Conservation (phyloP, 768 basidiomycete genomes). For the Pulveroboletus sp. region DNA sequence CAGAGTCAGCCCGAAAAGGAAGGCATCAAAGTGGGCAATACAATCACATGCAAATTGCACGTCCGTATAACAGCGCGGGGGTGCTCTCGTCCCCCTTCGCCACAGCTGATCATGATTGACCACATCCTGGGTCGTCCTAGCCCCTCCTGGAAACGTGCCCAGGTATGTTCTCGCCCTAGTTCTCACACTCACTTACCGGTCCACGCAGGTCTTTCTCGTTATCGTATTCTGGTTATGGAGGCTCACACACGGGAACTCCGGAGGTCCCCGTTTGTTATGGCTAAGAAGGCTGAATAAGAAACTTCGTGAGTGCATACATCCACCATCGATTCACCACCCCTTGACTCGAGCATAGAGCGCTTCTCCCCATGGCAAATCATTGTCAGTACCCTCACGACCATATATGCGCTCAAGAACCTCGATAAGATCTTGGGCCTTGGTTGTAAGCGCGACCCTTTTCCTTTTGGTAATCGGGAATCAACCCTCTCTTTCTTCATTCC, state of each 20-base stretch:
- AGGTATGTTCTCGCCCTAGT: conserved; percentile 41
- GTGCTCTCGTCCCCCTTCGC: conserved; percentile 1
- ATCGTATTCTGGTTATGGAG: conserved; percentile 90
- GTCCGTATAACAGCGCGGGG: conserved; percentile 7
- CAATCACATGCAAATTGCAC: conserved; percentile 34
- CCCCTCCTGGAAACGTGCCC: conserved; percentile 85
- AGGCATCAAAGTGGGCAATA: no score
- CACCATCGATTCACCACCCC: neutral
- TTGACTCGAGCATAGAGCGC: conserved; percentile 43
- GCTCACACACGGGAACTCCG: conserved; percentile 59
- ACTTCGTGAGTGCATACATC: conserved; percentile 45
- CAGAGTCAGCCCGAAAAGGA: conserved; percentile 19
- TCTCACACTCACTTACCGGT: conserved; percentile 1
- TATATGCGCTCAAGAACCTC: conserved; percentile 81
- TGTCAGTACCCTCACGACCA: conserved; percentile 74
- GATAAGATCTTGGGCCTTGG: conserved; percentile 82
- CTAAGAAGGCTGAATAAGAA: conserved; percentile 53
- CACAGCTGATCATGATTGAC: conserved; percentile 71
- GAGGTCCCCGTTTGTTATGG: conserved; percentile 66
- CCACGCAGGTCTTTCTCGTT: conserved; percentile 75
- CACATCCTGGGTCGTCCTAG: conserved; percentile 85
- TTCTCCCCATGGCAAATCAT: conserved; percentile 98
- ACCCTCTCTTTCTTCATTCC: neutral
- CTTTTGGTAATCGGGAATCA: neutral
- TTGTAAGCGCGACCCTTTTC: conserved; percentile 40